Percentiles rank a stretch among this genome's conserved stretches.
These are phyloP conservation scores for Aspergillus ochraceoroseus DNA, from an alignment of 2,329 filamentous ascomycete genomes.

Conservation along the genomic window DNA sequence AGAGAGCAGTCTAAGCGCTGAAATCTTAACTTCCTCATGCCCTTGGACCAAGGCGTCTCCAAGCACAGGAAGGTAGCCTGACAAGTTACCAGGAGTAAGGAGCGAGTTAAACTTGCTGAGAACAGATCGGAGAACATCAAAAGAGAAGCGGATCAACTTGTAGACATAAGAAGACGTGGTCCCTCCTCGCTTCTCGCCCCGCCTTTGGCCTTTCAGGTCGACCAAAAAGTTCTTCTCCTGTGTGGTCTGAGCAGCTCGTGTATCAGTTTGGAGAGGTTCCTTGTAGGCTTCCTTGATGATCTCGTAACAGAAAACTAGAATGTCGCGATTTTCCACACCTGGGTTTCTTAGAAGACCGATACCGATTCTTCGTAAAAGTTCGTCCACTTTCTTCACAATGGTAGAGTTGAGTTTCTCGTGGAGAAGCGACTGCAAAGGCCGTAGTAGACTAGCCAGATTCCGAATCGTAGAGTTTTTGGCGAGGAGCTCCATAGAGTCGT, in stretches of 20 bases:
- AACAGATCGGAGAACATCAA: constrained; percentile 81
- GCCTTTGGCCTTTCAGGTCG: constrained; percentile 69
- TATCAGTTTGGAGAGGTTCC: constrained; percentile 47
- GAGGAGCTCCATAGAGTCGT: constrained; percentile 92
- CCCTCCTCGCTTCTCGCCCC: constrained; percentile 65
- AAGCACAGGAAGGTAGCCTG: constrained; percentile 81
- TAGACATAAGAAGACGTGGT: constrained; percentile 73
- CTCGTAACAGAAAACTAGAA: constrained; percentile 92
- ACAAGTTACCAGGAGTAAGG: constrained; percentile 70
- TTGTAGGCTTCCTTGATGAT: constrained; percentile 82
- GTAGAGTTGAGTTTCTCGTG: constrained; percentile 77
- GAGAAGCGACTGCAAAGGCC: constrained; percentile 71
- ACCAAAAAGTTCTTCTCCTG: constrained; percentile 62
- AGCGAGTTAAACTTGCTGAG: constrained; percentile 79
- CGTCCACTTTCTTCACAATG: constrained; percentile 84
- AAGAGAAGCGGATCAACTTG: constrained; percentile 81
- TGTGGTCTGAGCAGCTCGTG: constrained; percentile 25
- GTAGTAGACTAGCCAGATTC: constrained; percentile 68
- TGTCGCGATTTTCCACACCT: constrained; percentile 70
- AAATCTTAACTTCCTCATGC: constrained; percentile 89
- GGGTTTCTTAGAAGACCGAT: constrained; percentile 78
- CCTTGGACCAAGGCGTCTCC: constrained; percentile 78
- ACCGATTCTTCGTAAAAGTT: constrained; percentile 75
- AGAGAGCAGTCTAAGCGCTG: constrained; percentile 77
- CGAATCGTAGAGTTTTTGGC: constrained; percentile 73